Evolutionary conservation across 106 monocot genomes (phyloP).

Genomic region (Platanthera guangdongensis): DNA sequence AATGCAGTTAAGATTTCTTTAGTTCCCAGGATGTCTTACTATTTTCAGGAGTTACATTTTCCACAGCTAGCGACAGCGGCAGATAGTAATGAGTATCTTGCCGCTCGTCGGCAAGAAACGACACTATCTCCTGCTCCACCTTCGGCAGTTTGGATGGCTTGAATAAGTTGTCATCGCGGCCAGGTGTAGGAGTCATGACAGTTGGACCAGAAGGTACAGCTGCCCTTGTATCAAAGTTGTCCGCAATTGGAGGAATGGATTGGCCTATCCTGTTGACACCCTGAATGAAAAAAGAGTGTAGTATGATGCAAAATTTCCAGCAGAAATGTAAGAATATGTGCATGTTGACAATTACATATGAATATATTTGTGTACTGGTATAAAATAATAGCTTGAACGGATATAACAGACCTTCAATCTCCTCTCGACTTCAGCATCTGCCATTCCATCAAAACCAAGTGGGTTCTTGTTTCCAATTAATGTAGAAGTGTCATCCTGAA

Average conservation of each 20-base stretch:
- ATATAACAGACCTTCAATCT: conserved; percentile 62
- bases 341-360: background rate
- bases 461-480: conserved; percentile 70
- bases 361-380: background rate
- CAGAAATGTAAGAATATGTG: background rate
- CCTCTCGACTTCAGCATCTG: conserved; percentile 68
- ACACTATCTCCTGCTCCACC: no score
- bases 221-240: conserved; percentile 44
- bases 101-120: no score
- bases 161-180: no score
- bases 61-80: no score
- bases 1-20: no score
- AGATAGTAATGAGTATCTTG: no score
- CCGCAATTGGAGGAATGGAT: conserved; percentile 19
- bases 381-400: background rate
- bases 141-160: no score
- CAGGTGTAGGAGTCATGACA: conserved; percentile 24
- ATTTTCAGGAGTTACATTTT: no score
- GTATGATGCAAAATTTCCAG: background rate
- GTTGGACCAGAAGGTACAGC: conserved; percentile 26
- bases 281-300: conserved; percentile 22
- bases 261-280: conserved; percentile 37
- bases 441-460: conserved; percentile 53
- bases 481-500: conserved; percentile 60
- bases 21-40: no score